Evolutionary conservation across 305 asterid species (phyloP), one percentile per base, ranked within the genome.

Genomic region (Withania somnifera): DNA sequence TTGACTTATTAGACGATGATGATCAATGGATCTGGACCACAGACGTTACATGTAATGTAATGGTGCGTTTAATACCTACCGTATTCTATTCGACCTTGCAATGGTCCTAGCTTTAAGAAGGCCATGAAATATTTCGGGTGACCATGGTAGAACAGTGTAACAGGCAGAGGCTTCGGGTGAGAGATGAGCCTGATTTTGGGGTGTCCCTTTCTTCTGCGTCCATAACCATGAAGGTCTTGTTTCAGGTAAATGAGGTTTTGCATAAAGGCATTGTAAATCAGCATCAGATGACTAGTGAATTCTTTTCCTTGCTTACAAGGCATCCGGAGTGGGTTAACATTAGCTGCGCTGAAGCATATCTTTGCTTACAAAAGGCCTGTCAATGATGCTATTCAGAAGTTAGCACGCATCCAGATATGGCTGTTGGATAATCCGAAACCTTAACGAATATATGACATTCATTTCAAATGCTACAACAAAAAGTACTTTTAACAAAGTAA

Each of bases 11-110:
- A 88, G 98, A 96, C 15, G 98, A 96, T 71, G 98, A 96, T 85
- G 99, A 96, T 87, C 98, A 97, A 0, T 96, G 99, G 99, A 92
- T 96, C 53, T 94, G 98, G 7, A 93, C 99, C 0, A 90, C 95
- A 5, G 98, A 96, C 86, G 87, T 94, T 84, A 91, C 93, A 40
- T 86, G 88, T 17, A 90, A 93, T 78, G 94, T 97, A 61, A 98
- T 69, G 99, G 98, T 71, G 88, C 98, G 87, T 93, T 94, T 42
- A 92, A 96, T 82, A 88, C 84, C 26, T 96, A 90, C 79, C 88
- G 97, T 22, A 86, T 96, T 88, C 91, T 28, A 79, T 93, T 52
- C 87, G 85, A 75, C 98, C 98, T 20, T 82, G 97, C 76, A 75
- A 88, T 52, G 91, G 92, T 80, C 79, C 84, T 6, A 82, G 56